Conservation (phyloP, 2,329 filamentous ascomycete species). For the Ascochyta viciae-villosae region DNA sequence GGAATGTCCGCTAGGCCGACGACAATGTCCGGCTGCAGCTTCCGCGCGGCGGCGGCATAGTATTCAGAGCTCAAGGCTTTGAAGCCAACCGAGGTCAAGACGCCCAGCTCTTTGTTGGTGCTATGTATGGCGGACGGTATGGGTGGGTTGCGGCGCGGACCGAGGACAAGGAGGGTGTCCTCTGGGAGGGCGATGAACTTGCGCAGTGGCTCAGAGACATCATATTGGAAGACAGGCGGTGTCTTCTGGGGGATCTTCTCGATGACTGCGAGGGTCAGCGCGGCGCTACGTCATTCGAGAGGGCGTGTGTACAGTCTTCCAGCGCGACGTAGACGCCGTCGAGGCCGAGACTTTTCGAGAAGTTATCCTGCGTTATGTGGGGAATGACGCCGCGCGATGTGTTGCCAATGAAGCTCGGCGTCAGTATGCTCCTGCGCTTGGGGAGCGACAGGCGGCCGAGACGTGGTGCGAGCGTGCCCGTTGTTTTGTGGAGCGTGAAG, state of each 20-base stretch:
- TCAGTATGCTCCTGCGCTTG: constrained; percentile 72
- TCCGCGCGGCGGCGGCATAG: constrained; percentile 71
- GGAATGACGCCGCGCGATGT: constrained; percentile 86
- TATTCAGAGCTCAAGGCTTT: constrained; percentile 70
- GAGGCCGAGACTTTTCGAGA: constrained; percentile 69
- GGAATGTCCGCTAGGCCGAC: constrained; percentile 79
- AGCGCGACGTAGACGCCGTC: constrained; percentile 79
- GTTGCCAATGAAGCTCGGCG: constrained; percentile 80
- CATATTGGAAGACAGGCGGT: constrained; percentile 61
- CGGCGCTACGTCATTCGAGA: constrained; percentile 9
- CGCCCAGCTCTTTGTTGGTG: constrained; percentile 72
- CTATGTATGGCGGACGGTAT: constrained; percentile 74
- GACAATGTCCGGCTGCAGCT: constrained; percentile 79
- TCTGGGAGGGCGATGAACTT: constrained; percentile 77
- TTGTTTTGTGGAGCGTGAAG: constrained; percentile 53
- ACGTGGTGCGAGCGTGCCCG: constrained; percentile 60
- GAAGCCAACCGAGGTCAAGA: constrained; percentile 90
- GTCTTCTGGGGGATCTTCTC: constrained; percentile 61
- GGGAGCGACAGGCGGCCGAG: constrained; percentile 71
- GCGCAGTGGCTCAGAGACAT: constrained; percentile 65
- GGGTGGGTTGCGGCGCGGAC: constrained; percentile 77
- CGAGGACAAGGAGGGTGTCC: constrained; percentile 73
- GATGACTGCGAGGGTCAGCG: constrained; percentile 63
- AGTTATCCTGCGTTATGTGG: constrained; percentile 86
- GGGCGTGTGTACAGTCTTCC: constrained; percentile 80